A percentile compares a stretch with the other conserved stretches of the same genome.
Conservation (phyloP, 1,284 basidiomycete species). For the Fomitopsis schrenkii region DNA sequence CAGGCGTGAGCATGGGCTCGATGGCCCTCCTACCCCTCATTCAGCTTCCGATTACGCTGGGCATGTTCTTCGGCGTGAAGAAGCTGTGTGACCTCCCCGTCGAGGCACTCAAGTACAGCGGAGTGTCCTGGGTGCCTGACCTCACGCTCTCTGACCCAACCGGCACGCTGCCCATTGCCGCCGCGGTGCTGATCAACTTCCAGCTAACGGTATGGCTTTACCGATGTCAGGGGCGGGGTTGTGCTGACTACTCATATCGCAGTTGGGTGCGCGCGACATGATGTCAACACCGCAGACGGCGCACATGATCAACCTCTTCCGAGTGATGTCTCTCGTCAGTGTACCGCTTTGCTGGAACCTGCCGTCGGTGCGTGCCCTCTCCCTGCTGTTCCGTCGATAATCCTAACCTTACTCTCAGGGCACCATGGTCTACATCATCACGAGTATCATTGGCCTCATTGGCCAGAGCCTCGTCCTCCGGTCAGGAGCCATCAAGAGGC, state of each 20-base stretch:
- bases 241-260: conserved; percentile 7
- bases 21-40: conserved; percentile 60
- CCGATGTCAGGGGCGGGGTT: background rate
- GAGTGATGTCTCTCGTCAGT: conserved; percentile 54
- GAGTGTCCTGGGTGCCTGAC: conserved; percentile 75
- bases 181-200: conserved; percentile 61
- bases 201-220: conserved; percentile 61
- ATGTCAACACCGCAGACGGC: conserved; percentile 49
- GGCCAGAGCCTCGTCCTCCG: conserved; percentile 48
- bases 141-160: conserved; percentile 79
- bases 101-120: conserved; percentile 73
- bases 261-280: conserved; percentile 59
- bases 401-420: conserved; percentile 37
- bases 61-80: conserved; percentile 84
- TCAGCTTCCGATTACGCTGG: conserved; percentile 80
- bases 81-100: conserved; percentile 70
- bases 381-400: conserved; percentile 1
- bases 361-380: conserved; percentile 41
- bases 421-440: conserved; percentile 58
- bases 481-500: conserved; percentile 39
- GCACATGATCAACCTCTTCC: conserved; percentile 73
- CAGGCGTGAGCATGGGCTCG: conserved; percentile 63
- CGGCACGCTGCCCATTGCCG: conserved; percentile 70
- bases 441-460: conserved; percentile 39
- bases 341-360: conserved; percentile 61